Conservation (phyloP, 306 rosid genomes). For the Begonia masoniana region DNA sequence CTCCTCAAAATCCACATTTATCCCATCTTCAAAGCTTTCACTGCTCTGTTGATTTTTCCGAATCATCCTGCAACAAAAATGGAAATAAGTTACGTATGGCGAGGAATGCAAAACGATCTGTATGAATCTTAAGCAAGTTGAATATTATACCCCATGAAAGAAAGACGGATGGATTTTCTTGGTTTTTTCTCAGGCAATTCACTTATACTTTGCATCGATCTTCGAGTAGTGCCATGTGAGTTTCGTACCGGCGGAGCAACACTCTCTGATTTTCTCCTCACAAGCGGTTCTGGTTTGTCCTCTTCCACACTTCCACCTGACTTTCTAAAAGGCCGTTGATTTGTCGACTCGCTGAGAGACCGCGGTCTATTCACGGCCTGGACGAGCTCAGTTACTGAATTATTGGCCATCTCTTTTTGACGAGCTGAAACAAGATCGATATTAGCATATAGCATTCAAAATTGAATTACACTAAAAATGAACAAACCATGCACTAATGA, state of each 20-base stretch:
- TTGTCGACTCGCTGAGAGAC: constrained; percentile 67
- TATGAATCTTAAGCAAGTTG: neutral
- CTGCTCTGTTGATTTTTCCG: constrained; percentile 38
- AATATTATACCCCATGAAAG: constrained; percentile 72
- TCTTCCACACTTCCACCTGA: constrained; percentile 32
- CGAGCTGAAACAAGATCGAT: constrained; percentile 48
- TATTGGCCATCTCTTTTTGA: constrained; percentile 67
- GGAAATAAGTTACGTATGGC: too few species aligned
- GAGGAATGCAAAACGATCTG: too few species aligned
- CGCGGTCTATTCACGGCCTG: constrained; percentile 79
- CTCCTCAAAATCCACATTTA: constrained; percentile 13
- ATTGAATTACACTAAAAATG: too few species aligned
- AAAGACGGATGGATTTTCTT: constrained; percentile 43
- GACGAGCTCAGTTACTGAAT: constrained; percentile 57
- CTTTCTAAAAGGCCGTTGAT: constrained; percentile 40
- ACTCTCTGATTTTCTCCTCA: constrained; percentile 58
- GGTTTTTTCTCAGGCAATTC: constrained; percentile 70
- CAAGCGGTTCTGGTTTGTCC: constrained; percentile 15
- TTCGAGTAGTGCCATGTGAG: constrained; percentile 23
- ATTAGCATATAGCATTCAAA: too few species aligned
- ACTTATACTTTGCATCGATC: constrained; percentile 46
- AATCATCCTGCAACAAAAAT: constrained; percentile 23
- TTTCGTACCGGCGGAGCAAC: constrained; percentile 33
- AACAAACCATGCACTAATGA: neutral
- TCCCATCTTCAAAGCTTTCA: constrained; percentile 29